A percentile compares a stretch with the other conserved stretches of the same genome.
Evolutionary conservation across 2,329 filamentous ascomycete genomes (phyloP).

Genomic region (Diaporthe capsici): DNA sequence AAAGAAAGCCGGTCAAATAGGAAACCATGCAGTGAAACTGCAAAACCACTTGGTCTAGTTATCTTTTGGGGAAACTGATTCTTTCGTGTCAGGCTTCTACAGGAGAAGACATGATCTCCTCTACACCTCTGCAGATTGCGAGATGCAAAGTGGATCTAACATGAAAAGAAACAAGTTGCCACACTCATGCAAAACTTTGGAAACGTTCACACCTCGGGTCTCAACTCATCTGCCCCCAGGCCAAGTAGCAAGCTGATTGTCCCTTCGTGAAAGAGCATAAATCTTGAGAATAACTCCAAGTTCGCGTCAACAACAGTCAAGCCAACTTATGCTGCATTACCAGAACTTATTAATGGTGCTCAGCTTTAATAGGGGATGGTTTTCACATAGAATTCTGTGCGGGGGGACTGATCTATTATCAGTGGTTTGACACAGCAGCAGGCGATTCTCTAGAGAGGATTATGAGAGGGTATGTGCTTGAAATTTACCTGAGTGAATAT

Average conservation of each 20-base stretch:
- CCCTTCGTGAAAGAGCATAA: neutral
- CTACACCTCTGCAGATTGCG: neutral
- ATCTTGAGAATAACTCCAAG: neutral
- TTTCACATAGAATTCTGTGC: neutral
- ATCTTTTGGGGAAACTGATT: neutral
- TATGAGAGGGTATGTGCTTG: neutral
- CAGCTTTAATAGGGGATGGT: neutral
- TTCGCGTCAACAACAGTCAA: neutral
- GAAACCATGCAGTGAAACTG: neutral
- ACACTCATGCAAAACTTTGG: neutral
- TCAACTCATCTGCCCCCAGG: neutral
- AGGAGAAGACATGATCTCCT: neutral
- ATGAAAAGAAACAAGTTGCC: neutral
- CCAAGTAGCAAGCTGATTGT: neutral
- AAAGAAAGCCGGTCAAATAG: neutral
- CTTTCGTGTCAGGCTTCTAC: neutral
- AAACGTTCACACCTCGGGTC: too few species aligned
- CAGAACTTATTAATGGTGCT: neutral
- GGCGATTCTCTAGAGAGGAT: too few species aligned
- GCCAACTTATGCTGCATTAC: neutral
- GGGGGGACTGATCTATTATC: neutral
- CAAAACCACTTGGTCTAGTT: neutral
- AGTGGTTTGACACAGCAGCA: neutral
- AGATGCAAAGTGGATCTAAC: neutral
- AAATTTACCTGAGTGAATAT: neutral